Conservation (phyloP, 352 stramenopile species). For the Phytopythium delawarense region DNA sequence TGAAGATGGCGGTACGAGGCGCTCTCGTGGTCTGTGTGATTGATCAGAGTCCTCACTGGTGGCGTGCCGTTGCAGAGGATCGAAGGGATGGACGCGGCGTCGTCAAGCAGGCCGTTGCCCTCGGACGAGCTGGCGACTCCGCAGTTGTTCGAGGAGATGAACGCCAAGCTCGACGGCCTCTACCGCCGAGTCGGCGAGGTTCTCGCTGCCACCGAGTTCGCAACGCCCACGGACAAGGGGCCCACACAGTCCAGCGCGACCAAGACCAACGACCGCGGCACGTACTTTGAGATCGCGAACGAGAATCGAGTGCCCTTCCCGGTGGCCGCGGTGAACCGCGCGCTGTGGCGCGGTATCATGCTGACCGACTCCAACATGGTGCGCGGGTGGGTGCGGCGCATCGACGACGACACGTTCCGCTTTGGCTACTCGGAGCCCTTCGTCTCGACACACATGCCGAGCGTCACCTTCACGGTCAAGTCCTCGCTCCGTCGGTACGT, state of each 20-base stretch:
- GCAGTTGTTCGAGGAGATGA: constrained; percentile 16
- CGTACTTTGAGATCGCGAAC: constrained; percentile 15
- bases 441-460: constrained; percentile 13
- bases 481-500: constrained; percentile 25
- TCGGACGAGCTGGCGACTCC: constrained; percentile 11
- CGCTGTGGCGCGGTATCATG: constrained; percentile 16
- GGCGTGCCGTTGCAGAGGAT: neutral
- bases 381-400: constrained; percentile 12
- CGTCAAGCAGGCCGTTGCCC: neutral
- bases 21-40: constrained; percentile 3
- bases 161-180: constrained; percentile 17
- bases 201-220: constrained; percentile 14
- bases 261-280: constrained; percentile 6
- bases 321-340: constrained; percentile 17
- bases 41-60: neutral
- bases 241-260: neutral
- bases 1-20: constrained; percentile 20
- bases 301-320: constrained; percentile 23
- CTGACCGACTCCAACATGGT: neutral
- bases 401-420: constrained; percentile 25
- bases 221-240: neutral
- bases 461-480: constrained; percentile 12
- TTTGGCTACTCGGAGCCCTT: constrained; percentile 23
- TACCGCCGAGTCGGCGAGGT: constrained; percentile 17
- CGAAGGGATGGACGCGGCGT: neutral